A percentile compares a stretch with the other conserved stretches of the same genome.
phyloP scores from a whole-genome alignment of 345 rosid genomes.

The Citrus sinensis region DVS_A1.0 CM039166.1:10364501-10365000 shows the following conservation, averaged over 20 bases:
- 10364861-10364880: constrained; percentile 81
- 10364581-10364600: constrained; percentile 56
- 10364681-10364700: constrained; percentile 81
- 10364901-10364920: constrained; percentile 62
- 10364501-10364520: constrained; percentile 64
- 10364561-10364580: constrained; percentile 76
- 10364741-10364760: constrained; percentile 76
- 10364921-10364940: constrained; percentile 80
- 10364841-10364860: constrained; percentile 92
- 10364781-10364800: constrained; percentile 77
- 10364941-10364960: constrained; percentile 80
- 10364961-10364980: constrained; percentile 93
- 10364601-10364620: constrained; percentile 63
- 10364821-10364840: constrained; percentile 73
- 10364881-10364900: constrained; percentile 84
- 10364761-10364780: constrained; percentile 79
- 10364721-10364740: constrained; percentile 72
- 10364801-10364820: constrained; percentile 68
- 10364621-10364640: constrained; percentile 63
- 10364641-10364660: constrained; percentile 73
- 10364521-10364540: constrained; percentile 63
- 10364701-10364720: constrained; percentile 67
- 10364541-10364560: constrained; percentile 72
- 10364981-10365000: constrained; percentile 84
- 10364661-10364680: constrained; percentile 81